Percentiles rank a stretch among this genome's conserved stretches.
phyloP scores from a whole-genome alignment of 345 rosid species.

The Pseudoturritis turrita region DNA sequence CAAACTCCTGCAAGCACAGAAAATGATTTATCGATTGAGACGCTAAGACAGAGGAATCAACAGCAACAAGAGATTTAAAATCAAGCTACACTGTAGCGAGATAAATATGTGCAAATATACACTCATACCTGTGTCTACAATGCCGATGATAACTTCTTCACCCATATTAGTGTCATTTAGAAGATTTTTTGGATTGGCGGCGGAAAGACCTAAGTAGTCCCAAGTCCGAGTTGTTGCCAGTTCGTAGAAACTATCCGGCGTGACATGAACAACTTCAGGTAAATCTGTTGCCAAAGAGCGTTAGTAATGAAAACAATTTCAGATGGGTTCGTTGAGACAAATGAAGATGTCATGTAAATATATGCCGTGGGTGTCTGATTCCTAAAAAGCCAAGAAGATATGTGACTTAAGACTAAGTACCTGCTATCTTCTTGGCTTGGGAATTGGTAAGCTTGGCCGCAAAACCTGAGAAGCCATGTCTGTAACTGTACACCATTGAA shows the following conservation, averaged over 20 bases:
- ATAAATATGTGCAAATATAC: not conserved
- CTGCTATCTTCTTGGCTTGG: constrained; percentile 37
- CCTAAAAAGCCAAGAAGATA: not conserved
- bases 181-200: constrained; percentile 13
- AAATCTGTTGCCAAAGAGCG: constrained; percentile 23
- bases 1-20: constrained; percentile 12
- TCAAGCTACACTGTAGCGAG: too few relatives aligned
- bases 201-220: constrained; percentile 44
- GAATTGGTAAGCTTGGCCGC: constrained; percentile 45
- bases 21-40: not conserved
- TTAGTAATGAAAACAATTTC: not conserved
- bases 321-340: not conserved
- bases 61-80: not conserved
- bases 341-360: not conserved
- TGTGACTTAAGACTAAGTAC: constrained; percentile 1
- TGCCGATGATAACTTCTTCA: constrained; percentile 27
- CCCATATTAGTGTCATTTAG: constrained; percentile 30
- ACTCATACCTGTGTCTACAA: constrained; percentile 31
- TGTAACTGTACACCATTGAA: constrained; percentile 44
- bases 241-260: constrained; percentile 31
- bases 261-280: constrained; percentile 43
- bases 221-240: constrained; percentile 46
- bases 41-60: not conserved
- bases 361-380: not conserved
- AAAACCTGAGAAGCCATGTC: constrained; percentile 48